Evolutionary conservation across 305 asterid species (phyloP).

Genomic region (Striga hermonthica): DNA sequence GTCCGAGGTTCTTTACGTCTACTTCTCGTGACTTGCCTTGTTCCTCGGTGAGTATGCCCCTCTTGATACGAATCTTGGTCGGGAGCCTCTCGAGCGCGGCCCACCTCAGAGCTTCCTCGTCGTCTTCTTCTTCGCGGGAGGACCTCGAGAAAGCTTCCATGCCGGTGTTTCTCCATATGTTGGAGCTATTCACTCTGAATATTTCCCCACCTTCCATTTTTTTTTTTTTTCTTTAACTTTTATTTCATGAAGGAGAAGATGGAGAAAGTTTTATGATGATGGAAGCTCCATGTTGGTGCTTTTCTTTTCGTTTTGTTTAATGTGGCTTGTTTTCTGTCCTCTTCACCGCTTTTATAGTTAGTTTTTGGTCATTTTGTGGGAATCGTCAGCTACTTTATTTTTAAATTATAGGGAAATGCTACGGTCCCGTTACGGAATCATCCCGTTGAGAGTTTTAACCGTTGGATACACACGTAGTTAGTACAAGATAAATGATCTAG

Average conservation of each 20-base stretch:
- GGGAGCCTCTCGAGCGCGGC: slow-evolving; percentile 90
- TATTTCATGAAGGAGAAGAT: neutral
- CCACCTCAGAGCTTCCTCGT: slow-evolving; percentile 92
- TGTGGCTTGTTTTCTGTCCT: too few species aligned
- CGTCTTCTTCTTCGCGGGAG: slow-evolving; percentile 54
- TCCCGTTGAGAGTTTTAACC: too few species aligned
- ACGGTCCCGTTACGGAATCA: too few species aligned
- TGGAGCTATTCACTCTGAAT: slow-evolving; percentile 58
- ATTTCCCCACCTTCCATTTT: slow-evolving; percentile 66
- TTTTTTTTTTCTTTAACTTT: neutral
- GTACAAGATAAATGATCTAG: too few species aligned
- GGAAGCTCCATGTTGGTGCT: too few species aligned
- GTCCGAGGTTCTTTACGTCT: slow-evolving; percentile 63
- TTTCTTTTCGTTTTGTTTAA: too few species aligned
- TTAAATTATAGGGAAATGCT: too few species aligned
- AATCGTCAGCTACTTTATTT: too few species aligned
- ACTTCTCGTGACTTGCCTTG: slow-evolving; percentile 61
- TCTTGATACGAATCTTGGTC: slow-evolving; percentile 59
- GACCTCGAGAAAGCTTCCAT: slow-evolving; percentile 68
- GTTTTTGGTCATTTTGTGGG: too few species aligned
- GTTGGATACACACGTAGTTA: too few species aligned
- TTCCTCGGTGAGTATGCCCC: slow-evolving; percentile 67
- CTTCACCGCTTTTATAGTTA: too few species aligned
- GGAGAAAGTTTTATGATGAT: neutral
- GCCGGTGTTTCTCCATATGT: slow-evolving; percentile 74